Conservation (phyloP, 257 asterid genomes). For the Plectranthus barbatus region DNA sequence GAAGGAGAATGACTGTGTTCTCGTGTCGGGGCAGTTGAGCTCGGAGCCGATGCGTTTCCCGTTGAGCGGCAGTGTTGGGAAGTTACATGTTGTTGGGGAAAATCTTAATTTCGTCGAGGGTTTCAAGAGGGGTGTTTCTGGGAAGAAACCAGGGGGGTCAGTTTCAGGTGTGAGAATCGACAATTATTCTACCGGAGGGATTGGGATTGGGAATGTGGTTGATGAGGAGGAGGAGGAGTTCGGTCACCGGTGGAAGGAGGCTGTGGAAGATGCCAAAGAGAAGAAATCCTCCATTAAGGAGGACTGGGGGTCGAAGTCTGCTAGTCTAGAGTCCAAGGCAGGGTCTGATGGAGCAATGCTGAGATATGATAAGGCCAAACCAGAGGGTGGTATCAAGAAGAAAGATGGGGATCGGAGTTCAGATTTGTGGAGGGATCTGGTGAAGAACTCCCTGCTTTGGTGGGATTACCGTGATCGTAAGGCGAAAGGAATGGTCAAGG, state of each 20-base stretch:
- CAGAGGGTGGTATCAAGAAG: constrained; percentile 11
- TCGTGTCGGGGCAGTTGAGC: constrained; percentile 57
- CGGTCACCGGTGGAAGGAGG: constrained; percentile 10
- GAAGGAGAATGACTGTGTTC: constrained; percentile 52
- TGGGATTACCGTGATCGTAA: constrained; percentile 55
- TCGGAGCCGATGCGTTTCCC: constrained; percentile 29
- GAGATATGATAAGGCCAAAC: not conserved
- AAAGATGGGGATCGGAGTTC: constrained; percentile 6
- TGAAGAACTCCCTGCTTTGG: constrained; percentile 53
- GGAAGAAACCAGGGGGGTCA: not conserved
- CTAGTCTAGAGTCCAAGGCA: not conserved
- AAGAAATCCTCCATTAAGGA: constrained; percentile 3
- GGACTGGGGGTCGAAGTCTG: not conserved
- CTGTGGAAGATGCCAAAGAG: constrained; percentile 16
- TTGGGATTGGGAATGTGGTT: not conserved
- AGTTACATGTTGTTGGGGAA: constrained; percentile 42
- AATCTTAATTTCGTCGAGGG: constrained; percentile 61
- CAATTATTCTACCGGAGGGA: not conserved
- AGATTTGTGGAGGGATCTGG: constrained; percentile 59
- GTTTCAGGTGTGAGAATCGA: not conserved
- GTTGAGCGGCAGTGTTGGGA: constrained; percentile 23
- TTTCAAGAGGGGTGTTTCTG: not conserved
- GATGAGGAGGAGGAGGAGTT: constrained; percentile 9
- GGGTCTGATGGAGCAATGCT: not conserved
- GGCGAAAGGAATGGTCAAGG: constrained; percentile 36